Evolutionary conservation across 345 rosid genomes (phyloP), one percentile per base, ranked within the genome.

Genomic region (Erucastrum elatum): DNA sequence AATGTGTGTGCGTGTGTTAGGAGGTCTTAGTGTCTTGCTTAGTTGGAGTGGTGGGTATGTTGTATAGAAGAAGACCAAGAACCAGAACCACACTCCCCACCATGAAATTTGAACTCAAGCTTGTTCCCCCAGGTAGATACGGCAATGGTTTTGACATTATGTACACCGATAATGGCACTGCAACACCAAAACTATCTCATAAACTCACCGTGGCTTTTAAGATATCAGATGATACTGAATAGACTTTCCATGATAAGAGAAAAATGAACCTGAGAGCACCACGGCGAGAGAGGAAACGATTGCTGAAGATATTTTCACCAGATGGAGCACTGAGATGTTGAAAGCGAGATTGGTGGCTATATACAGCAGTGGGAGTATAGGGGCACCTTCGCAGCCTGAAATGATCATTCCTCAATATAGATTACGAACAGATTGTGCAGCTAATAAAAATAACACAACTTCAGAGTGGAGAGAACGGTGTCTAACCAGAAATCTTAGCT

Each of bases 311-410:
- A 84, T 77, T 82, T 89, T 91, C 77, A 89, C 84, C 29, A 91
- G 84, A 77, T 83, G 87, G 75, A 94, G 98, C 74, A 77, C 10
- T 6, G 93, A 89, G 82, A 91, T 86, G 84, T 91, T 94, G 88
- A 94, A 90, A 75, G 87, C 86, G 35, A 90, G 84, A 70, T 94
- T 90, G 67, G 90, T 83, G 30, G 84, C 74, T 58, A 91, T 77
- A 70, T 89, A 94, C 41, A 91, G 88, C 16, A 94, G 84, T 8
- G 96, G 97, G 78, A 91, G 93, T 80, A 87, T 49, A 15, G 94
- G 93, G 73, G 96, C 90, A 58, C 95, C 97, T 2, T 89, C 88
- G 46, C 91, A 90, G 79, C 88, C 95, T 89, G 86, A 81, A 59
- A 59, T 58, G 62, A 49, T 37, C 44, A 37, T 37, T 37, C 44